phyloP scores from a whole-genome alignment of 805 yeast species.

The Huiozyma naganishii region DNA sequence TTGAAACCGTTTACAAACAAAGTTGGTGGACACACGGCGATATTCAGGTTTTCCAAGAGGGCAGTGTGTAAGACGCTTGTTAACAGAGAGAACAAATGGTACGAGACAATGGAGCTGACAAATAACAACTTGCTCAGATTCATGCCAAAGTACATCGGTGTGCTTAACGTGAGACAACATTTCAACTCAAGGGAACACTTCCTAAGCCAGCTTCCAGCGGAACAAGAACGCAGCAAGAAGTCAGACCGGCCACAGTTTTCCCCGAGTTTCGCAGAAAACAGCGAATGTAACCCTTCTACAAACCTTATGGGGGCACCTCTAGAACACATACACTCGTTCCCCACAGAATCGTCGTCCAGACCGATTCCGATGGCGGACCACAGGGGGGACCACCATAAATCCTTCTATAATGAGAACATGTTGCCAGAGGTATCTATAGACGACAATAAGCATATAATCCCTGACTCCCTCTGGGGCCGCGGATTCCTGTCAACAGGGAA shows the following conservation, averaged over 20 bases:
- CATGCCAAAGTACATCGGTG: conserved; percentile 94
- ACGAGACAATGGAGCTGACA: conserved; percentile 71
- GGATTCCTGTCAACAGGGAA: conserved; percentile 25
- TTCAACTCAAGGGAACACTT: conserved; percentile 26
- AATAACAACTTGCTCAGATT: conserved; percentile 70
- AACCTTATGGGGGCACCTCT: conserved; percentile 3
- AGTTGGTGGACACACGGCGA: conserved; percentile 98
- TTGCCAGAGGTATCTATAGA: conserved; percentile 70
- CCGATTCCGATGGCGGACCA: conserved; percentile 2
- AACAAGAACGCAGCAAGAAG: conserved; percentile 1
- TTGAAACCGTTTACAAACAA: conserved; percentile 83
- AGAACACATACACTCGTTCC: conserved; percentile 15
- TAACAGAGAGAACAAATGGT: conserved; percentile 83
- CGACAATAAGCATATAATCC: conserved; percentile 87
- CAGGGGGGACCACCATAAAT: neutral
- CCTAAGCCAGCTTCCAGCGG: conserved; percentile 10
- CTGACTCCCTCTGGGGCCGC: conserved; percentile 52
- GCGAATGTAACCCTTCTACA: neutral
- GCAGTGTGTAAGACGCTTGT: conserved; percentile 93
- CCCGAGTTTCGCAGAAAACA: neutral
- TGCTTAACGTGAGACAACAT: conserved; percentile 77
- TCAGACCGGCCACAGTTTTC: neutral
- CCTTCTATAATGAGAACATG: conserved; percentile 28
- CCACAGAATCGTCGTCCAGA: neutral
- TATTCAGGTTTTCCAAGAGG: conserved; percentile 77